Conservation (phyloP, 306 rosid species). For the Dryas alaskensis region DNA sequence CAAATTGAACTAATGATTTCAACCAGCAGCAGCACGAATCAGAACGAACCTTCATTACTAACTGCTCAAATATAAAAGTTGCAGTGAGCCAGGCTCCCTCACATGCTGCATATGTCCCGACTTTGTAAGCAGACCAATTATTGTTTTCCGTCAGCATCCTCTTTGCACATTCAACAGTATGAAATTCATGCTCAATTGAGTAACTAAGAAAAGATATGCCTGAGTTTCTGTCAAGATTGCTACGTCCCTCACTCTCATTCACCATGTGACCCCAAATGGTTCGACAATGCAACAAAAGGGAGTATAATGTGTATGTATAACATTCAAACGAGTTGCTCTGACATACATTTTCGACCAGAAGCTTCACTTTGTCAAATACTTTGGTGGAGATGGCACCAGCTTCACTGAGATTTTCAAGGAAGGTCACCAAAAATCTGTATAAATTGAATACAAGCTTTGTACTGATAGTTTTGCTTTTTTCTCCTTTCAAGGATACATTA, state of each 20-base stretch:
- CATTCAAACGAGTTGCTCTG: slow-evolving; percentile 41
- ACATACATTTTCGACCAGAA: slow-evolving; percentile 43
- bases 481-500: slow-evolving; percentile 14
- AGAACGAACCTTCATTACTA: slow-evolving; percentile 37
- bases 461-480: slow-evolving; percentile 19
- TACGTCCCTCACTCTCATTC: slow-evolving; percentile 28
- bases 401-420: slow-evolving; percentile 42
- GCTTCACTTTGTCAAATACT: slow-evolving; percentile 42
- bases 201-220: slow-evolving; percentile 11
- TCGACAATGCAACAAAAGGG: slow-evolving; percentile 42
- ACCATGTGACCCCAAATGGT: slow-evolving; percentile 40
- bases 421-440: slow-evolving; percentile 43
- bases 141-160: slow-evolving; percentile 33
- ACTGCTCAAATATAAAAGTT: slow-evolving; percentile 36
- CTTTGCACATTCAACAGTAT: slow-evolving; percentile 31
- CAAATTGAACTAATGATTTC: slow-evolving; percentile 44
- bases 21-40: slow-evolving; percentile 44
- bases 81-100: slow-evolving; percentile 54
- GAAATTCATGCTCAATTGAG: slow-evolving; percentile 36
- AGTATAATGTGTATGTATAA: slow-evolving; percentile 37
- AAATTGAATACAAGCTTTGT: slow-evolving; percentile 35
- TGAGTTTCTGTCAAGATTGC: slow-evolving; percentile 1
- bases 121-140: slow-evolving; percentile 52
- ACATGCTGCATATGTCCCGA: slow-evolving; percentile 45
- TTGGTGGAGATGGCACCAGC: slow-evolving; percentile 24